Percentiles rank a stretch among this genome's conserved stretches.
phyloP scores from a whole-genome alignment of 331 rosid genomes.

The Telfairia occidentalis region DNA sequence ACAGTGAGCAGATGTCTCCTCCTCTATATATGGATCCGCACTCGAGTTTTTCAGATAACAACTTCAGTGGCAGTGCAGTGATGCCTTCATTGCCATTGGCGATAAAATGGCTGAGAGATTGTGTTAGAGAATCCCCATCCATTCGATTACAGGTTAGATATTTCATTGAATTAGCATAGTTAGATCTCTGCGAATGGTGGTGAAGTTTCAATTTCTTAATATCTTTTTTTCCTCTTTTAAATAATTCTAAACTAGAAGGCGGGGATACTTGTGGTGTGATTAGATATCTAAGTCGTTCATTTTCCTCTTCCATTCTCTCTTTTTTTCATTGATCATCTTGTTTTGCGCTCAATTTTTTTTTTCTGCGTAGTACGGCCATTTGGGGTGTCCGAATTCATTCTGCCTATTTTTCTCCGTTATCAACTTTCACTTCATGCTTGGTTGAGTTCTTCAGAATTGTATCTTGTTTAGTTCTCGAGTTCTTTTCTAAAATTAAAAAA shows the following conservation, averaged over 20 bases:
- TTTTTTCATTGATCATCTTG: background rate
- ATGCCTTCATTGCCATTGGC: constrained; percentile 66
- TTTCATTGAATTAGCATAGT: background rate
- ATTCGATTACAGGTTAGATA: constrained; percentile 52
- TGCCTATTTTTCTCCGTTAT: background rate
- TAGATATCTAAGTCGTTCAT: background rate
- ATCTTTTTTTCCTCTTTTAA: background rate
- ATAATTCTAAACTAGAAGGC: background rate
- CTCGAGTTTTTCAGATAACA: constrained; percentile 17
- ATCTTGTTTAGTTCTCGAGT: background rate
- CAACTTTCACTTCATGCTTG: background rate
- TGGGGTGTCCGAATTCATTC: background rate
- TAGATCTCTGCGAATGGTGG: background rate
- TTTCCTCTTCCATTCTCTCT: background rate
- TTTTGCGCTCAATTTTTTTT: background rate
- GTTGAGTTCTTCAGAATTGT: background rate
- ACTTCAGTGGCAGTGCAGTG: constrained; percentile 40
- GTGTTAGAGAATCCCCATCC: constrained; percentile 50
- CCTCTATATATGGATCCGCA: constrained; percentile 31
- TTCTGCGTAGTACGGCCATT: background rate
- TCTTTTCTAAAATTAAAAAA: background rate
- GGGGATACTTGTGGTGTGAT: background rate
- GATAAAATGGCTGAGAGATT: constrained; percentile 56
- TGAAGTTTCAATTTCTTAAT: background rate
- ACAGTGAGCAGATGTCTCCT: constrained; percentile 23